Percentiles rank a stretch among this genome's conserved stretches.
These are phyloP conservation scores for Vanderwaltozyma yarrowii DNA, from an alignment of 805 yeast genomes.

Conservation along the genomic window DNA sequence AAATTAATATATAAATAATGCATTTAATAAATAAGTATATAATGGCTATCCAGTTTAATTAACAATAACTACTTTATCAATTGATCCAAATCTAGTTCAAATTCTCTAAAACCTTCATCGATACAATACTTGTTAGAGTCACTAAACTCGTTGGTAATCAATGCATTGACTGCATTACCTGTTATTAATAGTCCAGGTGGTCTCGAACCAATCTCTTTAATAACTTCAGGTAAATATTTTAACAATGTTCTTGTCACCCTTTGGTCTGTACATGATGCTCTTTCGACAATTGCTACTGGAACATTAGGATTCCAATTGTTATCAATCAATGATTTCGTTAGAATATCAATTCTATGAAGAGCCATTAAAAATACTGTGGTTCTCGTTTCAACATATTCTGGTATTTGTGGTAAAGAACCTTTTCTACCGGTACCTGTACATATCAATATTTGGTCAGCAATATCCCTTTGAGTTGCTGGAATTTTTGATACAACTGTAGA, in stretches of 20 bases:
- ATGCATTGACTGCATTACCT: conserved; percentile 65
- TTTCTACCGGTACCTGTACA: conserved; percentile 93
- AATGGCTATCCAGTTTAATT: not conserved
- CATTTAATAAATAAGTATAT: too few species aligned
- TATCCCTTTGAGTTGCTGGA: conserved; percentile 87
- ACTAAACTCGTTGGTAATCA: conserved; percentile 20
- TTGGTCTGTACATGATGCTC: conserved; percentile 92
- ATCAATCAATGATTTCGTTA: conserved; percentile 43
- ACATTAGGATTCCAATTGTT: conserved; percentile 57
- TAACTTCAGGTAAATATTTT: conserved; percentile 56
- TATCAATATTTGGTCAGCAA: conserved; percentile 83
- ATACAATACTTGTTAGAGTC: conserved; percentile 17
- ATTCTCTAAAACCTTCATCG: conserved; percentile 29
- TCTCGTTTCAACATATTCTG: conserved; percentile 59
- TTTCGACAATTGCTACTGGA: conserved; percentile 80
- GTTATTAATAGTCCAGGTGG: conserved; percentile 88
- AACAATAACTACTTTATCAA: not conserved
- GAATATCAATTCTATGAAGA: conserved; percentile 50
- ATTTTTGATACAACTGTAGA: conserved; percentile 76
- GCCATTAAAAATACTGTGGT: conserved; percentile 90
- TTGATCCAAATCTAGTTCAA: conserved; percentile 5
- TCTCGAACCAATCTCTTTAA: conserved; percentile 68
- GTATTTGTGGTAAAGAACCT: conserved; percentile 71
- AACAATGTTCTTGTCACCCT: conserved; percentile 69
- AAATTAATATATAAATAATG: too few species aligned